Percentiles rank a stretch among this genome's conserved stretches.
These are phyloP conservation scores for Daedaleopsis sinensis DNA, from an alignment of 768 basidiomycete genomes.

Conservation along the genomic window DNA sequence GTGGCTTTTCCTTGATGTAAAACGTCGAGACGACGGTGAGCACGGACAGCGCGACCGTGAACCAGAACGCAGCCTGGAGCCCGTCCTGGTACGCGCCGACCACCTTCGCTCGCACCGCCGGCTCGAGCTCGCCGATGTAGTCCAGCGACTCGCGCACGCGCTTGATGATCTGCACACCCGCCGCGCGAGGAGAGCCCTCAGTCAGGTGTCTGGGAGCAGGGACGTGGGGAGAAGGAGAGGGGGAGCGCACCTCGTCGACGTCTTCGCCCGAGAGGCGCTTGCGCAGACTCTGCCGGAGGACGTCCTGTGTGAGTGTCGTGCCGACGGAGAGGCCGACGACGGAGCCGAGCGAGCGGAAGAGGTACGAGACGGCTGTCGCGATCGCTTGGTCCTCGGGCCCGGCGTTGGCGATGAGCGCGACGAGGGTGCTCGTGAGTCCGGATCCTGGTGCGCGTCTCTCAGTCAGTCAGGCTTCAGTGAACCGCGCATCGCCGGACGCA, in stretches of 20 bases:
- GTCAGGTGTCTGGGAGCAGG: not conserved
- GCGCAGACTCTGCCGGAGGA: slow-evolving; percentile 47
- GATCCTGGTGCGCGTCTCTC: slow-evolving; percentile 36
- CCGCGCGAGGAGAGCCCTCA: too few species aligned
- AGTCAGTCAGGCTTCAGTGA: too few species aligned
- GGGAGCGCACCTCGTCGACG: slow-evolving; percentile 49
- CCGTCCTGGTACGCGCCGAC: slow-evolving; percentile 41
- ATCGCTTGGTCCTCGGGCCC: slow-evolving; percentile 64
- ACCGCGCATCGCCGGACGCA: not conserved
- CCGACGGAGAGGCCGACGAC: slow-evolving; percentile 60
- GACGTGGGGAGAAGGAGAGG: not conserved
- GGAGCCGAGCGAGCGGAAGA: slow-evolving; percentile 65
- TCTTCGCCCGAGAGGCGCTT: slow-evolving; percentile 43
- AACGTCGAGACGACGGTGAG: slow-evolving; percentile 46
- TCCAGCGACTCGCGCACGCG: slow-evolving; percentile 37
- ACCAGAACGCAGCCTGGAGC: slow-evolving; percentile 50
- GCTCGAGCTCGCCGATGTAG: slow-evolving; percentile 36
- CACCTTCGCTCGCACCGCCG: slow-evolving; percentile 31
- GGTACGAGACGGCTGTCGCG: slow-evolving; percentile 67
- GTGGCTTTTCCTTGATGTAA: slow-evolving; percentile 56
- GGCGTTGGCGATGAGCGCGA: slow-evolving; percentile 65
- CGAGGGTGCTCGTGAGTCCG: slow-evolving; percentile 57
- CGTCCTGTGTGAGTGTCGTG: slow-evolving; percentile 58
- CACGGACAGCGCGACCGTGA: slow-evolving; percentile 45
- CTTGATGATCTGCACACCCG: slow-evolving; percentile 31